A percentile compares a stretch with the other conserved stretches of the same genome.
Conservation (phyloP, 2,329 filamentous ascomycete species). For the Ophiocordyceps camponoti-floridani region DNA sequence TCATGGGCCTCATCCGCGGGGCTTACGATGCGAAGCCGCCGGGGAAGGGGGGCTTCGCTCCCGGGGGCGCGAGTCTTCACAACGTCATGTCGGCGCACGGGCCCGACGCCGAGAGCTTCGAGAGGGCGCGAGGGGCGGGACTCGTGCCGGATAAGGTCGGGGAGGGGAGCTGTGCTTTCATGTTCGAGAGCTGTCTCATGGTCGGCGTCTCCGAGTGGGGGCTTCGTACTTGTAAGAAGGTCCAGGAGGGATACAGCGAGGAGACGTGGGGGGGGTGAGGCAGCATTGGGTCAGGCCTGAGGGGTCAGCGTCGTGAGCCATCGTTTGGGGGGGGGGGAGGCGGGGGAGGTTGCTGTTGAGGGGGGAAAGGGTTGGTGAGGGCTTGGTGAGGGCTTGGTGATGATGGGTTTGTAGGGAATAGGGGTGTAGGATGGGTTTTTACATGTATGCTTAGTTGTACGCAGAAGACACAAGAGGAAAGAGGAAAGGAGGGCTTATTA, state of each 20-base stretch:
- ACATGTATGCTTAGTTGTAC: too few relatives aligned
- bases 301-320: neutral
- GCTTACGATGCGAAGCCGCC: conserved; percentile 43
- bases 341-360: neutral
- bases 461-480: too few relatives aligned
- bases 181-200: conserved; percentile 55
- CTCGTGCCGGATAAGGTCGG: conserved; percentile 41
- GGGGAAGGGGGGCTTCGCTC: conserved; percentile 29
- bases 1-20: conserved; percentile 42
- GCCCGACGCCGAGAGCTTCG: conserved; percentile 37
- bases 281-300: neutral
- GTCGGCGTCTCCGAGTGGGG: conserved; percentile 59
- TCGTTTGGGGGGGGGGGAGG: neutral
- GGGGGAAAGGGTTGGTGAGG: neutral
- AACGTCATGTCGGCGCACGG: conserved; percentile 55
- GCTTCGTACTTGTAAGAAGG: conserved; percentile 35
- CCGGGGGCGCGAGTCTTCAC: conserved; percentile 42
- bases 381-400: neutral
- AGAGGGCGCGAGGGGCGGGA: conserved; percentile 35
- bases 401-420: neutral
- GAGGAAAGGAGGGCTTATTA: too few relatives aligned
- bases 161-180: conserved; percentile 45
- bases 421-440: too few relatives aligned
- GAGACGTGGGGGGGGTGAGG: conserved; percentile 48
- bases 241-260: conserved; percentile 30